Base-by-base conservation (phyloP, 2,329 filamentous ascomycete genomes). In the Sarocladiaceae sp. region DNA sequence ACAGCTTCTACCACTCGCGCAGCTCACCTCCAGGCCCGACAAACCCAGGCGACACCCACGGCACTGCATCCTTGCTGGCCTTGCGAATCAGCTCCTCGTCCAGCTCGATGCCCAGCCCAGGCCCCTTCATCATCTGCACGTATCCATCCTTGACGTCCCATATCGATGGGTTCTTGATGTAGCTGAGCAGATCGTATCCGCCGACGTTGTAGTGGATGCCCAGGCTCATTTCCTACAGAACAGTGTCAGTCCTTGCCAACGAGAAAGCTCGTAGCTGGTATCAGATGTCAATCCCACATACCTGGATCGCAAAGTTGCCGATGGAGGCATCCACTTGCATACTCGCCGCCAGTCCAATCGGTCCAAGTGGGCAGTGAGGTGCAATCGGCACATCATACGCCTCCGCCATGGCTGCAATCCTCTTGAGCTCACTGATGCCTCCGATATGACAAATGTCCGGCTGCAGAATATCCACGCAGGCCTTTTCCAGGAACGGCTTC, bases 131-230 rank as follows among this genome's bases (percentile, higher is more conserved):
- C 11, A 81, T 61, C 33, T 76, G 65, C 15, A 88, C 75, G 55
- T 80, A 83, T 0, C 84, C 84, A 34, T 78, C 73, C n/a, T 74
- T 69, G 5, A 88, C 76, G 32, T 78, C 67, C 69, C 83, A 87
- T 0, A 85, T 76, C 41, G 74, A 72, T 0, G 78, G 70, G 52
- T 87, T 76, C 54, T 74, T 77, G 2, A 80, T 68, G 55, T 88
- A 88, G 20, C 74, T 83, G 11, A 74, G 74, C 45, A 86, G 65
- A 56, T 87, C 83, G 52, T 80, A 70, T 2, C 77, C 71, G 2
- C 76, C 80, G 0, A 72, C 74, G 52, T 90, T 90, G 57, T 89
- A 90, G 58, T 90, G 86, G 53, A 90, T 89, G 0, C 85, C 85
- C 23, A 88, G 56, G 44, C 80, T 83, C 85, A 88, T 88, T 60